Evolutionary conservation across 306 rosid genomes (phyloP).

Genomic region (Quercus mongolica): DNA sequence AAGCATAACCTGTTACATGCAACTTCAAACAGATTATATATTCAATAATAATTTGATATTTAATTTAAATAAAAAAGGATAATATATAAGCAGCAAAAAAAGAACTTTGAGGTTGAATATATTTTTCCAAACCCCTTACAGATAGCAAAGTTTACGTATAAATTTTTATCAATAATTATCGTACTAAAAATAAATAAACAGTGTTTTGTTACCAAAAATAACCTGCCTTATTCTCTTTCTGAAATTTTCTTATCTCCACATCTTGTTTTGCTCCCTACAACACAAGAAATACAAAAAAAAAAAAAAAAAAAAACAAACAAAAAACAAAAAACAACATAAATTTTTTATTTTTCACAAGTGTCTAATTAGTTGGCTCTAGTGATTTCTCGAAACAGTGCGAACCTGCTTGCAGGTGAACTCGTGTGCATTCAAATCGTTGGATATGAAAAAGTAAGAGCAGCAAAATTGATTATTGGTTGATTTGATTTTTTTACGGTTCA

Average conservation of each 20-base stretch:
- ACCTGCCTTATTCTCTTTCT: slow-evolving; percentile 67
- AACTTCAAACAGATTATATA: too few species aligned
- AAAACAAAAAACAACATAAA: neutral
- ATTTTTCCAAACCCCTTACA: too few species aligned
- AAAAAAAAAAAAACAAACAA: neutral
- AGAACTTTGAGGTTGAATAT: too few species aligned
- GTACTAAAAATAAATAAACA: neutral
- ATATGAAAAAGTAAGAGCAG: too few species aligned
- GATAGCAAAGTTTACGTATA: too few species aligned
- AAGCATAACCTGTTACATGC: too few species aligned
- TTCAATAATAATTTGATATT: too few species aligned
- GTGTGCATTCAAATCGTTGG: slow-evolving; percentile 60
- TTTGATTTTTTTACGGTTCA: too few species aligned
- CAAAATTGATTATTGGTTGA: too few species aligned
- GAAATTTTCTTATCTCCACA: slow-evolving; percentile 50
- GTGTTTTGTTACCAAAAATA: slow-evolving; percentile 1
- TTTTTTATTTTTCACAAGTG: neutral
- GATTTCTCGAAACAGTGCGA: neutral
- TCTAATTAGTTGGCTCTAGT: neutral
- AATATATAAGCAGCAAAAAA: too few species aligned
- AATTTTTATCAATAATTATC: too few species aligned
- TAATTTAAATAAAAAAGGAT: too few species aligned
- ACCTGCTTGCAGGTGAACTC: slow-evolving; percentile 79
- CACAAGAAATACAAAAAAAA: neutral
- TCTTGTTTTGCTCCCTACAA: slow-evolving; percentile 62